phyloP scores from a whole-genome alignment of 1,139 yeast species.

The Ashbya aceris region DNA sequence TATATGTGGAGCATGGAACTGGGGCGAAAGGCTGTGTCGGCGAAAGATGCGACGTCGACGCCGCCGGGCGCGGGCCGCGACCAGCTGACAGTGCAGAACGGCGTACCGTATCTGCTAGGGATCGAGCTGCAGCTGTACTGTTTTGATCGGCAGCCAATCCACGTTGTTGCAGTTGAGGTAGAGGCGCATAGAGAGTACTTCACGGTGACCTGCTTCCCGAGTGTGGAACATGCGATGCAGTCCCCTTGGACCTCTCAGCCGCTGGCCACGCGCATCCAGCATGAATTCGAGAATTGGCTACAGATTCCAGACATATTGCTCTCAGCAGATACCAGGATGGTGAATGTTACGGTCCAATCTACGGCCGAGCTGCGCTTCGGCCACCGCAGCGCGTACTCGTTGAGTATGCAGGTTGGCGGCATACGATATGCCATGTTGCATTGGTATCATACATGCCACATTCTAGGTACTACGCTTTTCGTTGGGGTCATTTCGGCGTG shows the following conservation, averaged over 20 bases:
- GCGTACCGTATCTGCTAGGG: background rate
- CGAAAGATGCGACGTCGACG: too few relatives aligned
- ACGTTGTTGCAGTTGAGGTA: background rate
- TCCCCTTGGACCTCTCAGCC: background rate
- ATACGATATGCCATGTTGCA: conserved; percentile 25
- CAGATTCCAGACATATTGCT: background rate
- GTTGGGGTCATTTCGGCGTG: conserved; percentile 14
- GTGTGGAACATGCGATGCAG: background rate
- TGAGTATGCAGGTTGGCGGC: conserved; percentile 1
- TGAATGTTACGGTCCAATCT: background rate
- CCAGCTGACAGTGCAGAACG: too few relatives aligned
- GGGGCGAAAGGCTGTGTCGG: too few relatives aligned
- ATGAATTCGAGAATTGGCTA: conserved; percentile 5
- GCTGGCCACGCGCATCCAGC: conserved; percentile 5
- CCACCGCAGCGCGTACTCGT: background rate
- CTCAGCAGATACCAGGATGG: background rate
- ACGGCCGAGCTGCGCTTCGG: background rate
- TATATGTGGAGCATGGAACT: too few relatives aligned
- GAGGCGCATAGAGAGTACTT: background rate
- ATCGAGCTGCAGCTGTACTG: background rate
- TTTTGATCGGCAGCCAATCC: background rate
- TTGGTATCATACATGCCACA: conserved; percentile 19
- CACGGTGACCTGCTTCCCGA: background rate
- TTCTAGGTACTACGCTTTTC: conserved; percentile 19
- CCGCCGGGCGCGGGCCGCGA: too few relatives aligned